Evolutionary conservation across 2,329 filamentous ascomycete genomes (phyloP).

Genomic region (Neospermospora avenae): DNA sequence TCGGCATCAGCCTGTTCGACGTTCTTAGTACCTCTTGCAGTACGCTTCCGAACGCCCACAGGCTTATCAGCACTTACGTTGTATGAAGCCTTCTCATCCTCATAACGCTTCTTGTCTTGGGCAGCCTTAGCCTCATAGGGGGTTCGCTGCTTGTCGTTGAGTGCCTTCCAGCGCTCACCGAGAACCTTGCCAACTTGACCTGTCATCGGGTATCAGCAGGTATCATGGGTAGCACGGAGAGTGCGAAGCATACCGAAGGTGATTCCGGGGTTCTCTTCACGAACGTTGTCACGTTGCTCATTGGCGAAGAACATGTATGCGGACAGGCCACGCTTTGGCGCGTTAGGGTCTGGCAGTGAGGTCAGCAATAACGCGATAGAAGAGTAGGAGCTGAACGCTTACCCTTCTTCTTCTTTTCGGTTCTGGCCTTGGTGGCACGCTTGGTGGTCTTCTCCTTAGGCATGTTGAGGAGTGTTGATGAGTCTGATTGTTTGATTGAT

Average conservation of each 20-base stretch:
- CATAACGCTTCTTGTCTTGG: slow-evolving; percentile 97
- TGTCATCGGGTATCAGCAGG: slow-evolving; percentile 36
- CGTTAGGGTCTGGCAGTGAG: slow-evolving; percentile 75
- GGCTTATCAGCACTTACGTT: slow-evolving; percentile 57
- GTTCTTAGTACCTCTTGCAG: slow-evolving; percentile 34
- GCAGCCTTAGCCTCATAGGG: slow-evolving; percentile 98
- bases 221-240: neutral
- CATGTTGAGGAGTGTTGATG: slow-evolving; percentile 46
- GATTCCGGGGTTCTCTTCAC: slow-evolving; percentile 97
- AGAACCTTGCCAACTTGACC: slow-evolving; percentile 97
- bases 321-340: slow-evolving; percentile 97
- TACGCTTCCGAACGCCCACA: slow-evolving; percentile 23
- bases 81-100: slow-evolving; percentile 95
- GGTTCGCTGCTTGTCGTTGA: slow-evolving; percentile 86
- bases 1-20: slow-evolving; percentile 50
- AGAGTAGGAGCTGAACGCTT: slow-evolving; percentile 28
- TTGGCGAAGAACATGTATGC: slow-evolving; percentile 99
- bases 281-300: slow-evolving; percentile 96
- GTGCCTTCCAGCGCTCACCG: slow-evolving; percentile 97
- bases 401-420: slow-evolving; percentile 73
- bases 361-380: slow-evolving; percentile 15
- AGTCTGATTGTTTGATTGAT: slow-evolving; percentile 21
- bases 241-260: slow-evolving; percentile 74
- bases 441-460: slow-evolving; percentile 63
- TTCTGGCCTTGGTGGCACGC: slow-evolving; percentile 57